Conservation (phyloP, 306 rosid species). For the Malus sylvestris region DNA sequence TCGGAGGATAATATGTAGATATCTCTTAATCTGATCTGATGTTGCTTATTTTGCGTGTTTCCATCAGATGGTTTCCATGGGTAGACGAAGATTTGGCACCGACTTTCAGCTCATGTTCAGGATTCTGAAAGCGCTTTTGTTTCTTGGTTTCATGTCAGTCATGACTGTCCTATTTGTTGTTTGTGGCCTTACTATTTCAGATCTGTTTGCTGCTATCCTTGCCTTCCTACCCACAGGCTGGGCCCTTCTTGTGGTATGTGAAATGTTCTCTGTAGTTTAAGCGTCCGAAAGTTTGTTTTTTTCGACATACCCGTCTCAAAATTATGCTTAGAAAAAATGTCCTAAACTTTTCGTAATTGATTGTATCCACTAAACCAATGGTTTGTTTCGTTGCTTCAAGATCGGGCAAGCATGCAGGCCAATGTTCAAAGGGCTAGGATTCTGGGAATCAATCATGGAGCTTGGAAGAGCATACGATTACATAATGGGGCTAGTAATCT, state of each 20-base stretch:
- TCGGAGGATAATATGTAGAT: not conserved
- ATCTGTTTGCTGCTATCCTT: slow-evolving; percentile 75
- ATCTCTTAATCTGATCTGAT: not conserved
- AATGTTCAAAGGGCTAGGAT: slow-evolving; percentile 42
- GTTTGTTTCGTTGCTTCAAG: slow-evolving; percentile 20
- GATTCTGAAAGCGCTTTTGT: slow-evolving; percentile 84
- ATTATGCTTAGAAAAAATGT: not conserved
- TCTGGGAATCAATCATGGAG: slow-evolving; percentile 83
- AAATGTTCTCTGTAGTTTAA: not conserved
- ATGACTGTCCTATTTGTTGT: slow-evolving; percentile 83
- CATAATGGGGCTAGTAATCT: slow-evolving; percentile 69
- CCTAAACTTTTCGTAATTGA: not conserved
- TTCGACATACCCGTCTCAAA: not conserved
- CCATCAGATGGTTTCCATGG: slow-evolving; percentile 84
- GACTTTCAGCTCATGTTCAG: slow-evolving; percentile 92
- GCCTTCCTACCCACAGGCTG: slow-evolving; percentile 96
- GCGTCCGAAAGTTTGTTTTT: not conserved
- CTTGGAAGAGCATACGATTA: slow-evolving; percentile 85
- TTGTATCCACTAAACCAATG: not conserved
- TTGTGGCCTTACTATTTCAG: slow-evolving; percentile 74
- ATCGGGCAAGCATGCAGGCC: slow-evolving; percentile 77
- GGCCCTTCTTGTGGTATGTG: slow-evolving; percentile 80
- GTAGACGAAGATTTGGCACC: slow-evolving; percentile 77
- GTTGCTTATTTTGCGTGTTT: slow-evolving; percentile 16
- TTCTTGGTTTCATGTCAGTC: slow-evolving; percentile 84